phyloP scores from a whole-genome alignment of 2,329 filamentous ascomycete genomes.

The Zymoseptoria crescenta region DNA sequence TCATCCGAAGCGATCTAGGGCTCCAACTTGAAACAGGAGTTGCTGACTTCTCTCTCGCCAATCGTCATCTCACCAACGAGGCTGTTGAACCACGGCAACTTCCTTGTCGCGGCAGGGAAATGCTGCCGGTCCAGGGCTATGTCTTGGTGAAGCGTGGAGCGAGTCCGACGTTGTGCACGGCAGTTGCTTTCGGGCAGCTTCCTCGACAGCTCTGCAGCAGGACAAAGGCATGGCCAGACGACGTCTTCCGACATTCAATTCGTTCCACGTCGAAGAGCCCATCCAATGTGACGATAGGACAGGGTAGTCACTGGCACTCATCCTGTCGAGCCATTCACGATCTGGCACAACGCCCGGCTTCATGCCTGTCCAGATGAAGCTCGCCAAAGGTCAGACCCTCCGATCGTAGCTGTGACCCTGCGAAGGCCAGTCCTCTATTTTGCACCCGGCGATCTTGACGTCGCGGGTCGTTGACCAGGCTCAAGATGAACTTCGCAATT shows the following conservation, averaged over 20 bases:
- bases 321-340: background rate
- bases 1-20: background rate
- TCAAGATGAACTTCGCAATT: no score
- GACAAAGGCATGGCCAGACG: background rate
- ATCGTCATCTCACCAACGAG: background rate
- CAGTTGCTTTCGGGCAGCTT: background rate
- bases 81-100: background rate
- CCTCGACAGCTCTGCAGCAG: background rate
- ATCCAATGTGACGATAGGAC: background rate
- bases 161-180: background rate
- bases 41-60: background rate
- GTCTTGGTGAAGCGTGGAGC: background rate
- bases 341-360: background rate
- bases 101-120: background rate
- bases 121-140: background rate
- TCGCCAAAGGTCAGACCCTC: background rate
- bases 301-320: background rate
- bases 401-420: background rate
- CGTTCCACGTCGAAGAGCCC: background rate
- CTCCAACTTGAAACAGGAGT: background rate
- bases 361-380: background rate
- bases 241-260: no score
- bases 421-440: no score
- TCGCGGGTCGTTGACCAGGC: no score
- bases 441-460: no score